Evolutionary conservation across 1,284 basidiomycete genomes (phyloP).

Genomic region (Apiotrichum mycotoxinovorans): DNA sequence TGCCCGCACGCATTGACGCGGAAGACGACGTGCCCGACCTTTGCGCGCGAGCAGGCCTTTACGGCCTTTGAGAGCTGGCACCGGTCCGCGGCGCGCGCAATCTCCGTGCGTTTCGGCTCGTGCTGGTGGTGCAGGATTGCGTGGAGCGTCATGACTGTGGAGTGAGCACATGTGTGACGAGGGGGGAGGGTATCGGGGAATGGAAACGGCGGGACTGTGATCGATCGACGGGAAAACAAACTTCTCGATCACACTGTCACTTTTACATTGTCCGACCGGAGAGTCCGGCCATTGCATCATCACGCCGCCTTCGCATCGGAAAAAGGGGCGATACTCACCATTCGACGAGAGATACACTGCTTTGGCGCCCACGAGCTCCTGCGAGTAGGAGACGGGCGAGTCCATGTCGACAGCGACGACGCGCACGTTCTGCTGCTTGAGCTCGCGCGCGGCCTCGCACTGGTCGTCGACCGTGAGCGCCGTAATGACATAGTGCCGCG

Average conservation of each 20-base stretch:
- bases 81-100: conserved; percentile 17
- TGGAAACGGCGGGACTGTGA: too few species aligned
- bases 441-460: conserved; percentile 2
- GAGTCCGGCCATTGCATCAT: too few species aligned
- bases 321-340: too few species aligned
- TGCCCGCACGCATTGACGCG: conserved; percentile 20
- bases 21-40: conserved; percentile 19
- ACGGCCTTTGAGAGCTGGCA: conserved; percentile 18
- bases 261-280: too few species aligned
- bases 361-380: conserved; percentile 19
- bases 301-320: too few species aligned
- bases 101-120: conserved; percentile 19
- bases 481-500: conserved; percentile 5
- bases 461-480: conserved; percentile 17
- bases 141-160: conserved; percentile 16
- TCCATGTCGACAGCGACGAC: conserved; percentile 29
- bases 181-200: too few species aligned
- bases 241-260: too few species aligned
- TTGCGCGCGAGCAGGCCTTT: conserved; percentile 15
- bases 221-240: too few species aligned
- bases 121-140: conserved; percentile 21
- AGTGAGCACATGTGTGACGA: conserved; percentile 1
- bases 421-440: conserved; percentile 13
- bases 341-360: conserved; percentile 26
- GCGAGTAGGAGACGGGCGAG: conserved; percentile 20